Base-by-base conservation (phyloP, 371 early-diverging fungal genomes). In the Gilbertella persicaria region DNA sequence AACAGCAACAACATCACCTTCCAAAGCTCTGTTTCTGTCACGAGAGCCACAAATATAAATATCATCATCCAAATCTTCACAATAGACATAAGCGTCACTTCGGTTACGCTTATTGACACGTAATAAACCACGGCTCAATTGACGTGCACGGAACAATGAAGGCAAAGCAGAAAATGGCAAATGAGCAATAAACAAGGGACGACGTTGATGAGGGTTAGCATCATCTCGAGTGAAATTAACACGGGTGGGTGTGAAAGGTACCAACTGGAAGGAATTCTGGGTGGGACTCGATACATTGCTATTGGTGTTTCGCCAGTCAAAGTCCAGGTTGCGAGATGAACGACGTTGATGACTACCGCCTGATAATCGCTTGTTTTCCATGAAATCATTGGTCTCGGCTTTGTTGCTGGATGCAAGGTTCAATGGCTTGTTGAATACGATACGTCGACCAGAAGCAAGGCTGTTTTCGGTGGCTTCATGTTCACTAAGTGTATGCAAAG, bases 1-100 rank as follows among this genome's bases (percentile, higher is more conserved):
- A 8, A 96, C 77, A 16, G 87, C 89, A n/a, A 96, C 96, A 5
- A 85, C 70, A 59, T 96, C 96, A 4, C 93, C 93, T 45, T 92
- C 90, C 19, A 95, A 62, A 1, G 95, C 94, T 25, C 96, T 86
- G 72, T 96, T 96, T 41, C 93, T 86, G 41, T 81, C 78, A 35
- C 74, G 69, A 29, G 85, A 83, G 24, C 93, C 93, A 42, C 83
- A 88, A 8, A 94, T 86, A 64, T 86, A 90, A 14, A 92, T 84
- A 67, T 91, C 90, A 7, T 76, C 70, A 51, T 79, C 83, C 45
- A 80, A 57, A 24, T 82, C 80, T 12, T 86, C 87, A 20, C 84
- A 80, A 5, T 89, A 77, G 13, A 93, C 93, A 70, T 96, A 96
- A 36, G 92, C 92, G 55, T 94, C 93, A 49, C 78, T 80, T 37